Percentiles rank a stretch among this genome's conserved stretches.
These are phyloP conservation scores for Nicotiana noctiflora DNA, from an alignment of 257 asterid species.

Conservation along the genomic window DNA sequence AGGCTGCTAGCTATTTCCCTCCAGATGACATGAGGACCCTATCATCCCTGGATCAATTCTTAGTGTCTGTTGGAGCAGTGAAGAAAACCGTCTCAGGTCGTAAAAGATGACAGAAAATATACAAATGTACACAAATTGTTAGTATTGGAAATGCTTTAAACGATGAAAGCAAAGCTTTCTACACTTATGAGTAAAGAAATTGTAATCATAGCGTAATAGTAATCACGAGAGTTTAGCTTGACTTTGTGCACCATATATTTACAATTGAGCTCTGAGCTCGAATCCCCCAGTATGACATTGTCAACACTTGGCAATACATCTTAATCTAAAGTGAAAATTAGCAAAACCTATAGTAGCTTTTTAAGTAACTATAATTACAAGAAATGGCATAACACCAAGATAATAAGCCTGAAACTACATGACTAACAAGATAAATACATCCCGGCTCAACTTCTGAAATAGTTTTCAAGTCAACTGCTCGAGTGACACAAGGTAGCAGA, in stretches of 20 bases:
- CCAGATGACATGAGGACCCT: constrained; percentile 95
- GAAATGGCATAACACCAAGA: neutral
- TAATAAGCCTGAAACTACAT: neutral
- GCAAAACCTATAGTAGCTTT: neutral
- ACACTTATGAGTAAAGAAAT: neutral
- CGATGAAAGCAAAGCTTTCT: neutral
- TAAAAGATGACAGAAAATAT: constrained; percentile 30
- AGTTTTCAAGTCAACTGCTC: neutral
- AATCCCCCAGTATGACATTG: neutral
- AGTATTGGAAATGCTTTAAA: neutral
- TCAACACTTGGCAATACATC: neutral
- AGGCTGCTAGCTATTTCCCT: constrained; percentile 87
- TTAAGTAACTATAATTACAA: neutral
- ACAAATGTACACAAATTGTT: neutral
- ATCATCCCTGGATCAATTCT: constrained; percentile 85
- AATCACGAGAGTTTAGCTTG: neutral
- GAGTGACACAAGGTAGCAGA: neutral
- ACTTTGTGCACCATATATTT: neutral
- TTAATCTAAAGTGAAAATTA: neutral
- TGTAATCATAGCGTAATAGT: neutral
- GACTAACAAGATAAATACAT: neutral
- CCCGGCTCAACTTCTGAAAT: neutral
- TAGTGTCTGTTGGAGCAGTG: constrained; percentile 88
- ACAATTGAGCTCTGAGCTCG: neutral
- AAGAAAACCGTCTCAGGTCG: constrained; percentile 93